A percentile compares a stretch with the other conserved stretches of the same genome.
Evolutionary conservation across 2,329 filamentous ascomycete species (phyloP).

Genomic region (Dothistroma pini): DNA sequence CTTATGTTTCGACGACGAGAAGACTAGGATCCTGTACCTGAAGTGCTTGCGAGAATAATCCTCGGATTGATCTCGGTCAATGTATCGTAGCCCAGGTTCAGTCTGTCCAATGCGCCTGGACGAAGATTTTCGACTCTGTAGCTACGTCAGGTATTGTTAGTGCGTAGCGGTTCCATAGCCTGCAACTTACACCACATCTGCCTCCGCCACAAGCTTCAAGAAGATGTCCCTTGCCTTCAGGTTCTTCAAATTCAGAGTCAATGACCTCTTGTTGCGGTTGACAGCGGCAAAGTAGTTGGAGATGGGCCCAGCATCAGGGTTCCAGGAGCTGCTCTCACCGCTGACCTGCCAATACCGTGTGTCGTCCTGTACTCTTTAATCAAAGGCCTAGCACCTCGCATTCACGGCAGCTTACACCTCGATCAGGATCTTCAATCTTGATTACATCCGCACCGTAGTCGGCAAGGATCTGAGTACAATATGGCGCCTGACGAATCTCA

Average conservation of each 20-base stretch:
- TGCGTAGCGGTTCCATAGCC: neutral
- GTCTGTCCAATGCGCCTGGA: constrained; percentile 38
- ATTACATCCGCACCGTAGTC: constrained; percentile 34
- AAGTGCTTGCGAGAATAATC: constrained; percentile 38
- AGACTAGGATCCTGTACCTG: neutral
- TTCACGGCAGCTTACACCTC: constrained; percentile 14
- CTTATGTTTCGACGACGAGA: neutral
- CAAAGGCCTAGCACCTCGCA: neutral
- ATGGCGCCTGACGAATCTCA: constrained; percentile 20
- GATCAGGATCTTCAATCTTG: constrained; percentile 30
- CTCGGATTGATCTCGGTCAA: constrained; percentile 35
- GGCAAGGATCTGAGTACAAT: constrained; percentile 31
- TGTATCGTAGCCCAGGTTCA: constrained; percentile 38
- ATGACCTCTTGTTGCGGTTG: constrained; percentile 43
- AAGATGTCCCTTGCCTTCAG: constrained; percentile 31
- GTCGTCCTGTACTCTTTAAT: constrained; percentile 22
- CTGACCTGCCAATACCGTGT: constrained; percentile 27
- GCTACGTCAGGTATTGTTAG: neutral
- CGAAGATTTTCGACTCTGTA: constrained; percentile 39
- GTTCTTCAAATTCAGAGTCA: constrained; percentile 36
- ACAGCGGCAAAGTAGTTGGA: constrained; percentile 42
- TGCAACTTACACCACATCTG: constrained; percentile 33
- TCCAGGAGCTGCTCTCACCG: constrained; percentile 16
- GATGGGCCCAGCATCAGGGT: constrained; percentile 33
- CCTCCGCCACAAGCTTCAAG: constrained; percentile 29